Base-by-base conservation (phyloP, 1,284 basidiomycete genomes). In the Leccinum holopus region DNA sequence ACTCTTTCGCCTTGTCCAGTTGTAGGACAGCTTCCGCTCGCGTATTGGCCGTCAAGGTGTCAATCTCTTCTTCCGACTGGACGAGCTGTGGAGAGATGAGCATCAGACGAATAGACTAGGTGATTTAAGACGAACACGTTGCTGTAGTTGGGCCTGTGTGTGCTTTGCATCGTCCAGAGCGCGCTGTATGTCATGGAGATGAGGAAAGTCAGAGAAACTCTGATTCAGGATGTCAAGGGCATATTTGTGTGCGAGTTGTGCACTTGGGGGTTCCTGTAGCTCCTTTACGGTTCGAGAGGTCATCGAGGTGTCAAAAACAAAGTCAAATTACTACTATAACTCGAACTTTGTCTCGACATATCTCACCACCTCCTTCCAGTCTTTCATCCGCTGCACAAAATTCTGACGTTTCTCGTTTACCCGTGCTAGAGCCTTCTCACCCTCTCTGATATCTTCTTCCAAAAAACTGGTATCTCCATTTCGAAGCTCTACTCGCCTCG, bases 1-100 rank as follows among this genome's bases (percentile, higher is more conserved):
- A 78, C 59, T 88, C 84, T 69, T 91, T 88, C 0, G 91, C 90
- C 10, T 84, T 82, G 58, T 82, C 77, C 11, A 91, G 77, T 55
- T 85, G 79, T 35, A 75, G 70, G 56, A 80, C 69, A 3, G 81
- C 81, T 25, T 77, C 71, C 28, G 72, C 63, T 39, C 81, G 80
- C 2, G 85, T 83, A 52, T 80, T 69, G 1, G 72, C 68, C 21
- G 88, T 76, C 35, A 86, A 69, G 3, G 68, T 61, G 59, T 83
- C 75, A 14, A 87, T 70, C 25, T 74, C 72, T 32, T 75, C 73
- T 67, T 82, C 76, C n/a, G 87, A 91, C 55, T 77, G 73, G 52
- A 77, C 72, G 66, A 88, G 79, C 90, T 91, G 81, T 74, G 82
- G 84, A 80, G 68, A 79, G 75, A 73, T 74, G 60, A 66, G 71